phyloP scores from a whole-genome alignment of 2,329 filamentous ascomycete genomes.

The Talaromyces sp. region DNA sequence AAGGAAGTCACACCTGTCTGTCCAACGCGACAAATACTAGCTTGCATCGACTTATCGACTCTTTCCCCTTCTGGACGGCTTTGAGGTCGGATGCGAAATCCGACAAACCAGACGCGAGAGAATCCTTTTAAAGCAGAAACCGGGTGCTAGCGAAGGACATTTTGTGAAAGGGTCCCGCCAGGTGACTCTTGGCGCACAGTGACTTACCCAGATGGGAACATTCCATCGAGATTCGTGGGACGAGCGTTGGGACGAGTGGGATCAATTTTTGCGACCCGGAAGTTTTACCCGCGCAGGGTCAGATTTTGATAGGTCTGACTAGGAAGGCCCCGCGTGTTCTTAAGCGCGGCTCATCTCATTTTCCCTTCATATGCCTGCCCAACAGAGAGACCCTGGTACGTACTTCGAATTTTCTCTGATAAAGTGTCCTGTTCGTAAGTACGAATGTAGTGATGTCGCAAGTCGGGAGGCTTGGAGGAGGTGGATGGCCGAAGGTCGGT shows the following conservation, averaged over 20 bases:
- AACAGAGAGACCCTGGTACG: not conserved
- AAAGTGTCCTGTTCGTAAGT: not conserved
- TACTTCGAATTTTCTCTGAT: not conserved
- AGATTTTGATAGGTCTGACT: slow-evolving; percentile 12
- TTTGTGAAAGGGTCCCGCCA: not conserved
- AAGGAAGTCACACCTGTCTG: not conserved
- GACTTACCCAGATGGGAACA: not conserved
- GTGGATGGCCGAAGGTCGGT: not conserved
- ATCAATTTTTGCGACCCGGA: not conserved
- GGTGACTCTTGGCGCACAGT: not conserved
- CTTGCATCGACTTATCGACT: not conserved
- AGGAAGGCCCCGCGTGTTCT: not conserved
- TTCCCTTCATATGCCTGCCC: too few relatives aligned
- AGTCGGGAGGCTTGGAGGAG: not conserved
- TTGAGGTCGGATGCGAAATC: slow-evolving; percentile 1
- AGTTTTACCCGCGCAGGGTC: not conserved
- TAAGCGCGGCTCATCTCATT: not conserved
- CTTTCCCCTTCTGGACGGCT: not conserved
- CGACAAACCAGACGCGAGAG: slow-evolving; percentile 12
- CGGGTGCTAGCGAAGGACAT: not conserved
- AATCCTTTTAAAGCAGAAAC: not conserved
- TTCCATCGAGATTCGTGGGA: not conserved
- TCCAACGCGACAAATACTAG: not conserved
- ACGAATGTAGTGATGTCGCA: not conserved
- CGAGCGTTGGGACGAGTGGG: slow-evolving; percentile 3